Base-by-base conservation (phyloP, 257 asterid genomes). In the Solanum bukasovii region DNA sequence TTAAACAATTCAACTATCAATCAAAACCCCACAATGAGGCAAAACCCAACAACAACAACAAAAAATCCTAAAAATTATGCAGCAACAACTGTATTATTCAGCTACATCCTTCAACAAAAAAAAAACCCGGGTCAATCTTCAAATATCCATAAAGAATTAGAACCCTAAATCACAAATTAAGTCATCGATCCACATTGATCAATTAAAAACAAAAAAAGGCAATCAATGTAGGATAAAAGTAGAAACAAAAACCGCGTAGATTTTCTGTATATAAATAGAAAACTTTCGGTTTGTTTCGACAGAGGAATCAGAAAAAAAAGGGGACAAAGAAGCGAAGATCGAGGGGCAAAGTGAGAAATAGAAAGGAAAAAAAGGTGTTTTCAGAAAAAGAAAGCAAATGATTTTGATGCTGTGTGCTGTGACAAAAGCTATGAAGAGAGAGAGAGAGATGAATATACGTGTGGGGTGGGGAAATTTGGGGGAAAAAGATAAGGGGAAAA, bases 21-120 rank as follows among this genome's bases (percentile, higher is more conserved):
- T 38, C 31, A 7, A 75, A 75, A 38, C 9, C 49, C 82, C 59
- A 75, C 56, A 77, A 89, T 74, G 42, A 23, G 13, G 40, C 16
- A 20, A 73, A 7, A 34, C 46, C 27, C 42, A 73, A 72, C n/a
- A 70, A 70, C 68, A 59, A 59, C 65, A 56, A 61, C 27, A 63
- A 67, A 68, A 71, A 33, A 31, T 16, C 35, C 61, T 75, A 75
- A 25, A 38, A 77, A 13, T 40, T 40, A 27, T 46, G 16, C 85
- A 79, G 5, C 52, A 27, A 46, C 27, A 79, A 44, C 16, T 44
- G 44, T 49, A 81, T 84, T 44, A 81, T 59, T 89, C 87, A 91
- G 89, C 93, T 93, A 92, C 98, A 93, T 93, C 92, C 88, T 90
- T 82, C 84, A 84, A 87, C 85, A 27, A 40, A 90, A 88, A 35